Conservation (phyloP, 2,329 filamentous ascomycete genomes). For the Zasmidium citrigriseum region DNA sequence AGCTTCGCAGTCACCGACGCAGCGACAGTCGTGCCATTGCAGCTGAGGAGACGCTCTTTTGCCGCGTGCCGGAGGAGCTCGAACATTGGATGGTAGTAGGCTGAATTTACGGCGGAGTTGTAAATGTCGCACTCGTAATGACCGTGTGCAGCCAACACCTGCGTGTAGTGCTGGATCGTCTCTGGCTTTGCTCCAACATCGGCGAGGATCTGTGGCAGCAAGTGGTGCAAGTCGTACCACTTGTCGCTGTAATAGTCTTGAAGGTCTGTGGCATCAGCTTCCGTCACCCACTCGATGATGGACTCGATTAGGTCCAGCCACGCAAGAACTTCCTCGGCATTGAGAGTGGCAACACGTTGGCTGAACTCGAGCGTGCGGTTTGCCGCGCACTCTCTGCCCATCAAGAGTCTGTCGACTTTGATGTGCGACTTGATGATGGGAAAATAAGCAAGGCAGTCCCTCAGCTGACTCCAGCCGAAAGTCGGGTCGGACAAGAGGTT, state of each 20-base stretch:
- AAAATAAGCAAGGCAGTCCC: background rate
- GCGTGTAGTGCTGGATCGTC: background rate
- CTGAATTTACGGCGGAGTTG: background rate
- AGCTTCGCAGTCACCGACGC: background rate
- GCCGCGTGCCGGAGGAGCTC: background rate
- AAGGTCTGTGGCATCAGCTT: background rate
- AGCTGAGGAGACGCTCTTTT: background rate
- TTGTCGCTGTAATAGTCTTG: background rate
- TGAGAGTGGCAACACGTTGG: constrained; percentile 1
- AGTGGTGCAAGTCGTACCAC: background rate
- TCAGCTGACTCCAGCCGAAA: background rate
- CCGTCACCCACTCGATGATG: background rate
- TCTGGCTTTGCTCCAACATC: background rate
- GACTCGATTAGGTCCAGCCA: background rate
- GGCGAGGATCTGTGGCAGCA: background rate
- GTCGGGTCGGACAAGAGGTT: background rate
- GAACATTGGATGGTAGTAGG: background rate
- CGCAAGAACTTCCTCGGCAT: background rate
- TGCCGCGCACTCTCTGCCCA: background rate
- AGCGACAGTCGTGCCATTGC: background rate
- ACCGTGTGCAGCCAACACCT: background rate
- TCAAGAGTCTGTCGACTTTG: background rate
- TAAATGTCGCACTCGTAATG: background rate
- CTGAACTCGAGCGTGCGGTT: background rate
- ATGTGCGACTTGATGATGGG: background rate